Evolutionary conservation across 495 filamentous ascomycete species (phyloP).

Genomic region (Neurospora tetrasperma): DNA sequence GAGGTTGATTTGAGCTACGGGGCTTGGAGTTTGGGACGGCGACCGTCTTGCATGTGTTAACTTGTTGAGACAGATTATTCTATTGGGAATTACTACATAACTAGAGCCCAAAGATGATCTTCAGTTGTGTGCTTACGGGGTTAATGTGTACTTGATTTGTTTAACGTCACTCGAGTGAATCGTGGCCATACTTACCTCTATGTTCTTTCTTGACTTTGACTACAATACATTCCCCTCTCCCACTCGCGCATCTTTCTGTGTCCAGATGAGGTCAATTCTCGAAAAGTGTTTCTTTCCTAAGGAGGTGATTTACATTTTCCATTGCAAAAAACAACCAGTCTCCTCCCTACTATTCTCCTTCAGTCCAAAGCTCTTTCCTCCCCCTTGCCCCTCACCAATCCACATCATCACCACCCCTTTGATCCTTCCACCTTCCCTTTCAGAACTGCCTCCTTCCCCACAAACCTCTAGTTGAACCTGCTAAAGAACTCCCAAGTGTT

Average conservation of each 20-base stretch:
- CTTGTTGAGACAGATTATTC: neutral
- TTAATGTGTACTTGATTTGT: neutral
- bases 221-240: neutral
- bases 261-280: neutral
- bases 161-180: neutral
- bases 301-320: neutral
- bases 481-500: conserved; percentile 28
- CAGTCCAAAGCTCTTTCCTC: neutral
- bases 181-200: neutral
- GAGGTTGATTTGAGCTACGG: neutral
- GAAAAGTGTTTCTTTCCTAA: neutral
- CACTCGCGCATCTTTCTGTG: neutral
- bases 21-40: neutral
- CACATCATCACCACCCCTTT: neutral
- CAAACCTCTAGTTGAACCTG: conserved; percentile 8
- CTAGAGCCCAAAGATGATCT: neutral
- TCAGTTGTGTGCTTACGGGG: neutral
- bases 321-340: neutral
- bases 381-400: neutral
- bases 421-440: neutral
- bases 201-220: too few relatives aligned
- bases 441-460: neutral
- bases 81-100: too few relatives aligned
- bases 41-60: neutral
- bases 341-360: neutral